Evolutionary conservation across 352 stramenopile genomes (phyloP).

Genomic region (Pythium periplocum): DNA sequence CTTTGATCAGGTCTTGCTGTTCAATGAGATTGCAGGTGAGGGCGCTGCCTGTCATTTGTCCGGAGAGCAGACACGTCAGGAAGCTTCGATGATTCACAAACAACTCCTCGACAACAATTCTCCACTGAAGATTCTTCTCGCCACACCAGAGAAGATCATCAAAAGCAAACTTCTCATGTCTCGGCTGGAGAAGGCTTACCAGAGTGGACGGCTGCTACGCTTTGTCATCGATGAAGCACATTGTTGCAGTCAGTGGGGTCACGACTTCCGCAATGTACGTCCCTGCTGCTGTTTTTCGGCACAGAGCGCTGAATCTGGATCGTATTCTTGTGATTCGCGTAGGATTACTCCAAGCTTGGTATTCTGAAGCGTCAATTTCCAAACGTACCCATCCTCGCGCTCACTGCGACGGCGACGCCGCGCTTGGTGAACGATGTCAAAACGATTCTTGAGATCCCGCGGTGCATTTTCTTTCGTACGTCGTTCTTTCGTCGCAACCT

Average conservation of each 20-base stretch:
- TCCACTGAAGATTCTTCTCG: conserved; percentile 79
- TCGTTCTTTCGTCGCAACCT: conserved; percentile 91
- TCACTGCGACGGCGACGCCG: conserved; percentile 86
- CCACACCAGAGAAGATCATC: conserved; percentile 91
- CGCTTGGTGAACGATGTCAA: conserved; percentile 71
- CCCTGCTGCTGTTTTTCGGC: no score
- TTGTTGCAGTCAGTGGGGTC: conserved; percentile 80
- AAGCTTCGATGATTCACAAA: conserved; percentile 63
- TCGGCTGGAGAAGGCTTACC: conserved; percentile 88
- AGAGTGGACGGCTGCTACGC: conserved; percentile 66
- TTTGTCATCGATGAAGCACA: conserved; percentile 94
- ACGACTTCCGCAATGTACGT: conserved; percentile 71
- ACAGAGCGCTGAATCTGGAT: no score
- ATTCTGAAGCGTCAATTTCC: conserved; percentile 89
- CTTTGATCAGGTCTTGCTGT: conserved; percentile 47
- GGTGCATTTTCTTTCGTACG: conserved; percentile 83
- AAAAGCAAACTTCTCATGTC: conserved; percentile 87
- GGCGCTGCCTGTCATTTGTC: conserved; percentile 44
- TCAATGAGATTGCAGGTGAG: conserved; percentile 60
- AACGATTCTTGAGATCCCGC: conserved; percentile 63
- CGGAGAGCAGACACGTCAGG: conserved; percentile 42
- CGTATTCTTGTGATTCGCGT: conserved; percentile 4
- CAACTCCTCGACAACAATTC: conserved; percentile 67
- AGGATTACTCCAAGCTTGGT: conserved; percentile 92
- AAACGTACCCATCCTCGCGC: conserved; percentile 84